Base-by-base conservation (phyloP, 495 filamentous ascomycete species). In the Chaetomium cochliodes region DNA sequence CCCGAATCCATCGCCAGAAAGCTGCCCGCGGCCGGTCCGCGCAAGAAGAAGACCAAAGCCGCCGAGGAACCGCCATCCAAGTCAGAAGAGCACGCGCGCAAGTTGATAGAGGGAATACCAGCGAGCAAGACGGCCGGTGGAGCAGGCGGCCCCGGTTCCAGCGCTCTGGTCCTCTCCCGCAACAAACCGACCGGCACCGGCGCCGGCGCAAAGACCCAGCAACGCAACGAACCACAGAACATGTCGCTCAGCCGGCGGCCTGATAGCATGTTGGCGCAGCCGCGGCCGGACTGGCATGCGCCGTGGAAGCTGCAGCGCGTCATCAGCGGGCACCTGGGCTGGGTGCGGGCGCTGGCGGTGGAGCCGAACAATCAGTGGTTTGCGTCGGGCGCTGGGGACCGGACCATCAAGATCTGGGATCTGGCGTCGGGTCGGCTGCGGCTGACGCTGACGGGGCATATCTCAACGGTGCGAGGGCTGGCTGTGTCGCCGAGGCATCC, bases 371-470 rank as follows among this genome's bases (percentile, higher is more conserved):
- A 99, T 75, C 85, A 96, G 77, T 99, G 92, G 92, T 99, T 99
- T 74, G 94, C 90, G 28, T 96, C 92, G 72, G 96, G 96, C 60
- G 92, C 92, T 23, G 96, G 93, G 58, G 96, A 99, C 73, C 84
- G 96, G 25, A 98, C 96, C 5, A 97, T 99, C 76, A 99, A 99
- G 78, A 96, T 99, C 65, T 99, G 94, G 94, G 92, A 98, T 78
- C 79, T 98, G 44, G 96, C 93, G 18, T 89, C 88, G 8, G 96
- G 96, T 2, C 84, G 79, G 15, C 79, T 98, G 62, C 84, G 87
- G 62, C 77, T 99, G 57, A 98, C 96, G 3, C 79, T 99, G 33
- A 99, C 96, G 3, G 96, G 96, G 30, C 96, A 99, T 75, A 99
- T 99, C 65, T 96, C 92, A 47, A 96, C 93, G 8, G 96, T 99